A percentile compares a stretch with the other conserved stretches of the same genome.
Evolutionary conservation across 164 flowering plant species (phyloP).

Genomic region (Sextonia rubra): DNA sequence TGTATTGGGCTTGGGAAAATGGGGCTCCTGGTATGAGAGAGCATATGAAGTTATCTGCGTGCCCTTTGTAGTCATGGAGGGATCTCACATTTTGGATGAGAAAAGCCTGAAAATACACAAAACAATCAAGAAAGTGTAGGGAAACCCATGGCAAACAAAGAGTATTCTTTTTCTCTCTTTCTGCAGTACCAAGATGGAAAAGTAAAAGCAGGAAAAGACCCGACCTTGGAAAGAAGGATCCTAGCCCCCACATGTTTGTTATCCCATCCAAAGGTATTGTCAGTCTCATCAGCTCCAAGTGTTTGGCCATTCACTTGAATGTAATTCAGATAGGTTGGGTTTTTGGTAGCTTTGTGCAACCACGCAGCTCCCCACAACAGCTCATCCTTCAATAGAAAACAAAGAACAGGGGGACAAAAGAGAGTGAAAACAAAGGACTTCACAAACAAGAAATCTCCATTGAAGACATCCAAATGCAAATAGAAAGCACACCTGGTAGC

Average conservation of each 20-base stretch:
- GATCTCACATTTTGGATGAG: slow-evolving; percentile 63
- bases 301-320: slow-evolving; percentile 72
- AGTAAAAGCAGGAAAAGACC: background rate
- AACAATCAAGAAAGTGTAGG: background rate
- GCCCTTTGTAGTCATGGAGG: slow-evolving; percentile 79
- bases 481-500: slow-evolving; percentile 54
- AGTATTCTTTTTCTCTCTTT: background rate
- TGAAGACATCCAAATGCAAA: background rate
- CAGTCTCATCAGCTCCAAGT: slow-evolving; percentile 77
- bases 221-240: slow-evolving; percentile 82
- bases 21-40: slow-evolving; percentile 68
- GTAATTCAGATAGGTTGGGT: slow-evolving; percentile 60
- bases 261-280: slow-evolving; percentile 91
- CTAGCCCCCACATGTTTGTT: slow-evolving; percentile 94
- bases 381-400: slow-evolving; percentile 63
- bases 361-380: slow-evolving; percentile 97
- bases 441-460: background rate
- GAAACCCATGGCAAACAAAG: background rate
- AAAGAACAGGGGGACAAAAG: background rate
- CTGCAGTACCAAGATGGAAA: background rate
- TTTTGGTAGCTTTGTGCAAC: slow-evolving; percentile 79
- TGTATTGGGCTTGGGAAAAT: slow-evolving; percentile 56
- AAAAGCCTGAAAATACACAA: slow-evolving; percentile 51
- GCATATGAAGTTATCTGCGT: slow-evolving; percentile 80
- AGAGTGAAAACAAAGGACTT: background rate